Conservation (phyloP, 139 green algal species). For the Micractinium sp. region DNA sequence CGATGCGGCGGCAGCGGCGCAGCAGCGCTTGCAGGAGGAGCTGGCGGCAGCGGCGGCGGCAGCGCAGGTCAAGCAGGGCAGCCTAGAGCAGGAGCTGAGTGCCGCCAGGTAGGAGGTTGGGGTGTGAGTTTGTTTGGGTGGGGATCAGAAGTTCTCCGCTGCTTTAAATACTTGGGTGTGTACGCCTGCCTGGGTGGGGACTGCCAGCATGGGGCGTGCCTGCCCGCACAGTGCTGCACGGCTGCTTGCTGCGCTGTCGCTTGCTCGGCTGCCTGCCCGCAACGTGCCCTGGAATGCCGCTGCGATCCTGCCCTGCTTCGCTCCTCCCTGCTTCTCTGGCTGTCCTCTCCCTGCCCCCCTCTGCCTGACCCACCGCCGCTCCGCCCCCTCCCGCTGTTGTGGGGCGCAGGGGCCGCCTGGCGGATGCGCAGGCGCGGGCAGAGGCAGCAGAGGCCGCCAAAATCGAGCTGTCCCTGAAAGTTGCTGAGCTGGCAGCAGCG, state of each 20-base stretch:
- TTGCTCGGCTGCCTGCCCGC: neutral
- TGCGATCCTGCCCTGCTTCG: neutral
- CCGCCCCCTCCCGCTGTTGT: neutral
- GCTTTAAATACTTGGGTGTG: too few species aligned
- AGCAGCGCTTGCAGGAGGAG: neutral
- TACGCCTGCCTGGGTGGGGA: too few species aligned
- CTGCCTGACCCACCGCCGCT: neutral
- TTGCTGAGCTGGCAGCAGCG: constrained; percentile 40
- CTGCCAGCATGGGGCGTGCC: too few species aligned
- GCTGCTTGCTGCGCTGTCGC: neutral
- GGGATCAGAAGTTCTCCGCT: too few species aligned
- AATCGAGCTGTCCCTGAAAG: constrained; percentile 53
- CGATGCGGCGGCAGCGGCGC: neutral
- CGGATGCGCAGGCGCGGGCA: constrained; percentile 27
- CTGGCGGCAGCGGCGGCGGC: constrained; percentile 3
- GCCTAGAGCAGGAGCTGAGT: constrained; percentile 18
- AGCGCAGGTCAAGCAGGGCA: neutral
- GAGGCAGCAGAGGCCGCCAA: constrained; percentile 53
- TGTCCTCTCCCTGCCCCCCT: too few species aligned
- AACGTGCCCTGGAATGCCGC: neutral
- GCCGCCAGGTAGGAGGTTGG: neutral
- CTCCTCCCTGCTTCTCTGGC: neutral
- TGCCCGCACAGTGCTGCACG: too few species aligned
- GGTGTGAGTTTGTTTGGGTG: too few species aligned
- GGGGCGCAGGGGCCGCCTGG: constrained; percentile 24